phyloP scores from a whole-genome alignment of 2,329 filamentous ascomycete genomes.

The Leptodontidium sp. region DNA sequence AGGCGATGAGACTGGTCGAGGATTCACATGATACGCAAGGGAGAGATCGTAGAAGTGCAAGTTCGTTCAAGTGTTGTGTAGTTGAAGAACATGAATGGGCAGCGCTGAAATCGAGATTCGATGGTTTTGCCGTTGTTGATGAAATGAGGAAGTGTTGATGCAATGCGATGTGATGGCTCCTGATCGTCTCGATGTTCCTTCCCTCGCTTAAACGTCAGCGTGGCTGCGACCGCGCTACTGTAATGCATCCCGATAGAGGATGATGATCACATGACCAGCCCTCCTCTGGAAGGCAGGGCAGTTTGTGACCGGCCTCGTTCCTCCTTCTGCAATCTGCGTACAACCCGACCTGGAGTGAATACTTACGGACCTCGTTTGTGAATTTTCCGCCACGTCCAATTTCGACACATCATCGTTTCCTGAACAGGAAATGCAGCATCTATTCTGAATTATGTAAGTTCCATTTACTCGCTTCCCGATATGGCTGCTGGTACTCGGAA shows the following conservation, averaged over 20 bases:
- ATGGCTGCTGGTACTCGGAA: too few species aligned
- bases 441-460: too few species aligned
- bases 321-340: too few species aligned
- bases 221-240: neutral
- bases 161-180: neutral
- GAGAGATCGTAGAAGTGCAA: neutral
- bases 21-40: neutral
- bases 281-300: too few species aligned
- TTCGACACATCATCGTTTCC: too few species aligned
- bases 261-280: neutral
- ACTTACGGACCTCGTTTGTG: too few species aligned
- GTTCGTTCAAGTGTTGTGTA: neutral
- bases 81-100: neutral
- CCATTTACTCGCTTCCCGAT: too few species aligned
- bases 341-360: too few species aligned
- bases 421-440: too few species aligned
- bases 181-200: neutral
- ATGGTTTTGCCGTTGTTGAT: neutral
- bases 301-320: too few species aligned
- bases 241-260: neutral
- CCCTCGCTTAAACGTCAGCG: neutral
- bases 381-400: too few species aligned
- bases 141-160: constrained; percentile 1
- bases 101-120: neutral
- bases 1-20: neutral